These are phyloP conservation scores for Zangia roseola DNA, from an alignment of 768 basidiomycete genomes.

Conservation along the genomic window DNA sequence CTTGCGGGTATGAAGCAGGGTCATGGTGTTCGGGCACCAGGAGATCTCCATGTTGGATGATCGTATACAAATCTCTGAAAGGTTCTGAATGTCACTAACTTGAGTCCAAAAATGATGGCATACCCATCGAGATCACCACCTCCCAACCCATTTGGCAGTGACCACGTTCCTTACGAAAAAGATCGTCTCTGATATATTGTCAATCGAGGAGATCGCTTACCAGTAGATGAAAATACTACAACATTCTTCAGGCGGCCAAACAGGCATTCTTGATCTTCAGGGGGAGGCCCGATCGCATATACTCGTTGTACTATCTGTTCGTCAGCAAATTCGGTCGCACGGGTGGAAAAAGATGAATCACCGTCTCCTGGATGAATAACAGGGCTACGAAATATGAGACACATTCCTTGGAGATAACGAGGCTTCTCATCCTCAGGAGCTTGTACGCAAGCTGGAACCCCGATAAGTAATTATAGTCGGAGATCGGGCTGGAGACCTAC, in stretches of 20 bases:
- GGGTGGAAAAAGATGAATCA: constrained; percentile 21
- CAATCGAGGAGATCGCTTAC: constrained; percentile 33
- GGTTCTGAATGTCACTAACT: background rate
- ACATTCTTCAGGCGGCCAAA: constrained; percentile 66
- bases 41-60: constrained; percentile 55
- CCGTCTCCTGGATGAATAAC: constrained; percentile 77
- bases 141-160: constrained; percentile 65
- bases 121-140: constrained; percentile 85
- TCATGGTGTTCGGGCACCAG: constrained; percentile 50
- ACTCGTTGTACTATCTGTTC: constrained; percentile 59
- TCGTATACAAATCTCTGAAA: constrained; percentile 60
- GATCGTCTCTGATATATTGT: background rate
- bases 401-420: constrained; percentile 56
- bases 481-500: constrained; percentile 35
- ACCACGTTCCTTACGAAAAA: constrained; percentile 52
- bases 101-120: constrained; percentile 8
- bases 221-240: constrained; percentile 66
- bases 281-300: constrained; percentile 69
- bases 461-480: background rate
- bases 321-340: background rate
- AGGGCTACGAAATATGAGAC: constrained; percentile 69
- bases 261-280: constrained; percentile 49
- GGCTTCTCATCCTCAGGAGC: constrained; percentile 47
- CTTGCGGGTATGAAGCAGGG: constrained; percentile 51
- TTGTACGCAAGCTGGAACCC: constrained; percentile 55